Conservation (phyloP, 805 yeast species). For the Schwanniomyces occidentalis region DNA sequence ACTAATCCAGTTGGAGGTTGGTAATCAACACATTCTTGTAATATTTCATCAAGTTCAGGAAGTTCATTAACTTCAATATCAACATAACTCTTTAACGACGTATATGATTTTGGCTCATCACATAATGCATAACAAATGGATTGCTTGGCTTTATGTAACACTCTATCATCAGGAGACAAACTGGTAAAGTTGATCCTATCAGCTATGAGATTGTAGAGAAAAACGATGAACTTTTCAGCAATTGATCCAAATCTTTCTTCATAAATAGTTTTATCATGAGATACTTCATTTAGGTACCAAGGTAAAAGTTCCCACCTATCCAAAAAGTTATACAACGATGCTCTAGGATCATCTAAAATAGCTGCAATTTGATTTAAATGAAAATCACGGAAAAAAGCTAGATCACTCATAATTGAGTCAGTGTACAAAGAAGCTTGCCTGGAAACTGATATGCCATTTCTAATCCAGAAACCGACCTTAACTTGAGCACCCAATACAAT, state of each 20-base stretch:
- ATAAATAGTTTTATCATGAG: constrained; percentile 38
- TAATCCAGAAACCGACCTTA: constrained; percentile 66
- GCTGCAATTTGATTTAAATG: constrained; percentile 48
- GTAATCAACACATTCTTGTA: constrained; percentile 64
- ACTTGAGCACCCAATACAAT: constrained; percentile 64
- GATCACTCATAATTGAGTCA: constrained; percentile 41
- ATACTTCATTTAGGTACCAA: constrained; percentile 45
- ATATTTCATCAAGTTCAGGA: constrained; percentile 45
- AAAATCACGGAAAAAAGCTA: constrained; percentile 43
- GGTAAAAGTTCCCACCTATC: constrained; percentile 58
- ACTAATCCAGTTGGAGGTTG: constrained; percentile 59
- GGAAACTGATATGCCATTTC: constrained; percentile 62
- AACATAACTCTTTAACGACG: constrained; percentile 39
- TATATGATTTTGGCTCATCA: constrained; percentile 53
- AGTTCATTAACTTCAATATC: constrained; percentile 33
- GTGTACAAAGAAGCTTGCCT: constrained; percentile 52
- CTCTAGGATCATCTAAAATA: constrained; percentile 36
- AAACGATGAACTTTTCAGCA: constrained; percentile 42
- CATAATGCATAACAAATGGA: constrained; percentile 52
- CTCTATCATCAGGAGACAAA: constrained; percentile 25
- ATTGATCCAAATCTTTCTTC: constrained; percentile 50
- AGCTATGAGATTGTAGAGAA: constrained; percentile 46
- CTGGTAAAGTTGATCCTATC: constrained; percentile 30
- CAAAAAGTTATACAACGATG: constrained; percentile 38
- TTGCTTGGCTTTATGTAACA: constrained; percentile 30